Evolutionary conservation across 192 early-diverging fungal genomes (phyloP), one percentile per base, ranked within the genome.

Genomic region (Phlyctochytrium planicorne): DNA sequence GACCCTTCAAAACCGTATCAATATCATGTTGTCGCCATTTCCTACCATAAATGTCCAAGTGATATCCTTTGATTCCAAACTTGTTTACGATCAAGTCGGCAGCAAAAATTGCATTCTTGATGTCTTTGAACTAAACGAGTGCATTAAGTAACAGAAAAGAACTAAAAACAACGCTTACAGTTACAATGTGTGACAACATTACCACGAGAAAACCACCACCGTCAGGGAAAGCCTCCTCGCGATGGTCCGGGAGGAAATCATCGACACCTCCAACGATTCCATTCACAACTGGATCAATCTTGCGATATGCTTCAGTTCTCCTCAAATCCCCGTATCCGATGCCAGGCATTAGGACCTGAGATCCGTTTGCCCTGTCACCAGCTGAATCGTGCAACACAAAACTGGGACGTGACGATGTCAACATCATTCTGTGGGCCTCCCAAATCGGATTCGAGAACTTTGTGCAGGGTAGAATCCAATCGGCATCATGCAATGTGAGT

Each of bases 1-100:
- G 40, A 47, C 20, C 40, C n/a, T n/a, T n/a, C n/a, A n/a, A n/a
- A n/a, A n/a, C n/a, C n/a, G n/a, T n/a, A n/a, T n/a, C n/a, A n/a
- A n/a, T n/a, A n/a, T n/a, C n/a, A n/a, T n/a, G n/a, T n/a, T n/a
- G n/a, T n/a, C n/a, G n/a, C n/a, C n/a, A n/a, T n/a, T n/a, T n/a
- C n/a, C n/a, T n/a, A n/a, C n/a, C 40, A 47, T 47, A 47, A 47
- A 47, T 47, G 20, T 47, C 40, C 40, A 47, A 20, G 10, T 47
- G 40, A 47, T 47, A 47, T 20, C 40, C 40, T 20, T 47, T 47
- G 40, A 47, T 47, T 47, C 40, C 40, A 47, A 47, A 47, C 40
- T 47, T 6, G 40, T 47, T 47, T 6, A 47, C 40, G 40, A 47
- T 47, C 40, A 47, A 6, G 40, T 47, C 20, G 6, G 40, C 40